Conservation (phyloP, 176 grass and related monocot species). For the Echinochloa phyllopogon region DNA sequence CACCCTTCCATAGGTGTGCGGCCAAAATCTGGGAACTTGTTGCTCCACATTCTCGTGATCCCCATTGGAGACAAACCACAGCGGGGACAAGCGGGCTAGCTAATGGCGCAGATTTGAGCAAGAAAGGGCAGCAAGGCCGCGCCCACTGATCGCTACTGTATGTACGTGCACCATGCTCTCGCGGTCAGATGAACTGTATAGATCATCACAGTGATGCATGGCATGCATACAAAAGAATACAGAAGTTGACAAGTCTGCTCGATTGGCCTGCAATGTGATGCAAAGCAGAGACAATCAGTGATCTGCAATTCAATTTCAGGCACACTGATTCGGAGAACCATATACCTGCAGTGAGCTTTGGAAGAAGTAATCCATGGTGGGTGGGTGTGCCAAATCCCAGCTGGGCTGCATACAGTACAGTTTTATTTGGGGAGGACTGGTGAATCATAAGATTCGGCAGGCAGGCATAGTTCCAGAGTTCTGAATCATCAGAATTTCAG, state of each 20-base stretch:
- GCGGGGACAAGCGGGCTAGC: slow-evolving; percentile 47
- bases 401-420: slow-evolving; percentile 11
- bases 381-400: slow-evolving; percentile 7
- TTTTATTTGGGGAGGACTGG: slow-evolving; percentile 27
- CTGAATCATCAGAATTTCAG: slow-evolving; percentile 44
- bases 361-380: slow-evolving; percentile 14
- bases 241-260: not conserved
- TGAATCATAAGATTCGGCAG: slow-evolving; percentile 10
- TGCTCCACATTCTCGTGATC: slow-evolving; percentile 67
- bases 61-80: slow-evolving; percentile 39
- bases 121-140: slow-evolving; percentile 21
- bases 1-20: slow-evolving; percentile 43
- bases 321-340: slow-evolving; percentile 4
- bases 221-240: slow-evolving; percentile 36
- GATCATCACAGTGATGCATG: slow-evolving; percentile 44
- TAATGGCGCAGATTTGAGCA: slow-evolving; percentile 45
- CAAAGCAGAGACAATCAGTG: not conserved
- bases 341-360: slow-evolving; percentile 25
- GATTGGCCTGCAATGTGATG: slow-evolving; percentile 9
- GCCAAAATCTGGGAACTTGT: slow-evolving; percentile 71
- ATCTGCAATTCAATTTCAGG: slow-evolving; percentile 29
- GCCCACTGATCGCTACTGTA: slow-evolving; percentile 48
- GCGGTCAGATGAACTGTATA: slow-evolving; percentile 43
- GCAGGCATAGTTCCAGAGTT: slow-evolving; percentile 24
- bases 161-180: slow-evolving; percentile 38